phyloP scores from a whole-genome alignment of 1,284 basidiomycete genomes.

The Ustilago nuda region DNA sequence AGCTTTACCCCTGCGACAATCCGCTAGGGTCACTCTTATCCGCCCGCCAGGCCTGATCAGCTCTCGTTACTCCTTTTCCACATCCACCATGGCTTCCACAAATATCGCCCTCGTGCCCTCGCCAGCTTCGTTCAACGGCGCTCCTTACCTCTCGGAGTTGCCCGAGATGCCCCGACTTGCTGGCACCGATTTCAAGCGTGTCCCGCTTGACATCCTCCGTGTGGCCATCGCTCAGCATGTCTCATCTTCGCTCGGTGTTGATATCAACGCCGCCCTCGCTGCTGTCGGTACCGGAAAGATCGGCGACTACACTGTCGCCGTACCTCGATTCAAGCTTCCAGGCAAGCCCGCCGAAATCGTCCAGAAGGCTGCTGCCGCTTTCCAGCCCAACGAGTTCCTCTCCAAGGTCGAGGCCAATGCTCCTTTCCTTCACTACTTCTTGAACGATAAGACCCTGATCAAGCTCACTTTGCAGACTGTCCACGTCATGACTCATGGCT shows the following conservation, averaged over 20 bases:
- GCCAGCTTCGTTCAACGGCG: conserved; percentile 71
- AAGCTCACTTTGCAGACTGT: conserved; percentile 85
- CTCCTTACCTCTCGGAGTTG: conserved; percentile 62
- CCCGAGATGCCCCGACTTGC: conserved; percentile 63
- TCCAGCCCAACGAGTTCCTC: conserved; percentile 63
- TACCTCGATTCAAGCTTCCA: conserved; percentile 88
- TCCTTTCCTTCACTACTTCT: conserved; percentile 63
- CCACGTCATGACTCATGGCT: conserved; percentile 77
- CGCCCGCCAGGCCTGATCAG: background rate
- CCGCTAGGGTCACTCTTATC: background rate
- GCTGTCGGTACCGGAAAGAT: conserved; percentile 90
- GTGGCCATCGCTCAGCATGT: conserved; percentile 84
- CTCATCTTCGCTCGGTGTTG: conserved; percentile 76
- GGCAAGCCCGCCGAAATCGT: conserved; percentile 85
- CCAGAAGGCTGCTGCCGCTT: conserved; percentile 77
- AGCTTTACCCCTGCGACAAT: conserved; percentile 1
- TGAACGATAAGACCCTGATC: conserved; percentile 74
- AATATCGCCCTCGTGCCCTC: conserved; percentile 49
- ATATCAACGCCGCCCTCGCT: conserved; percentile 76
- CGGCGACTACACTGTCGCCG: conserved; percentile 88
- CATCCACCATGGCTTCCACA: conserved; percentile 44
- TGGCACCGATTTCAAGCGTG: conserved; percentile 76
- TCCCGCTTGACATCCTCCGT: conserved; percentile 85
- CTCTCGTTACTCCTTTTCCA: conserved; percentile 20
- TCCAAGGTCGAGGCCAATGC: conserved; percentile 54